A percentile compares a stretch with the other conserved stretches of the same genome.
phyloP scores from a whole-genome alignment of 202 grass and related monocot species.

The Carex sylvatica region DNA sequence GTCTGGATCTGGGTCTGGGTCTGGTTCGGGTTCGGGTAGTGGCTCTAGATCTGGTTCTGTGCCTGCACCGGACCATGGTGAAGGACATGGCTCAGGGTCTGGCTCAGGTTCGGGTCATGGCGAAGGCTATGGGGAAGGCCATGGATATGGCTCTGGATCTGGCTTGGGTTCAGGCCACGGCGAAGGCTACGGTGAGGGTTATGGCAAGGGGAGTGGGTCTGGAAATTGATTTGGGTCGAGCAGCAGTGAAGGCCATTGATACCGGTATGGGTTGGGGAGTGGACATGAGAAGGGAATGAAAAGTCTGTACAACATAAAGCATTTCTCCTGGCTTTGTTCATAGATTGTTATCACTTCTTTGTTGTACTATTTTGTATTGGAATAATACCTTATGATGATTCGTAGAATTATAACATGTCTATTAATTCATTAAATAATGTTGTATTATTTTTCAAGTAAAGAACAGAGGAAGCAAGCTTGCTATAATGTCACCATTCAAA shows the following conservation, averaged over 20 bases:
- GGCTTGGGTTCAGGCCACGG: slow-evolving; percentile 36
- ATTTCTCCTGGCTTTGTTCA: slow-evolving; percentile 1
- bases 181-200: slow-evolving; percentile 33
- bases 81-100: slow-evolving; percentile 19
- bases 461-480: not conserved
- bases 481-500: not conserved
- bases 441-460: not conserved
- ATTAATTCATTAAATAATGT: too few relatives aligned
- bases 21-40: not conserved
- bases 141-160: slow-evolving; percentile 13
- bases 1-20: not conserved
- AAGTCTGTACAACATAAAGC: not conserved
- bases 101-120: slow-evolving; percentile 35
- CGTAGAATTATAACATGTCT: too few relatives aligned
- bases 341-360: slow-evolving; percentile 3
- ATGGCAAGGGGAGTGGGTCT: slow-evolving; percentile 23
- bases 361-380: not conserved
- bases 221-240: not conserved
- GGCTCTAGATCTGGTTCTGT: slow-evolving; percentile 1
- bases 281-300: slow-evolving; percentile 31
- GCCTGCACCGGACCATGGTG: too few relatives aligned
- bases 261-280: slow-evolving; percentile 13
- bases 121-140: slow-evolving; percentile 32
- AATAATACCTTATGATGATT: too few relatives aligned
- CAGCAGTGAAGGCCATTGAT: slow-evolving; percentile 37